Conservation (phyloP, 257 asterid species). For the Nicotiana undulata region DNA sequence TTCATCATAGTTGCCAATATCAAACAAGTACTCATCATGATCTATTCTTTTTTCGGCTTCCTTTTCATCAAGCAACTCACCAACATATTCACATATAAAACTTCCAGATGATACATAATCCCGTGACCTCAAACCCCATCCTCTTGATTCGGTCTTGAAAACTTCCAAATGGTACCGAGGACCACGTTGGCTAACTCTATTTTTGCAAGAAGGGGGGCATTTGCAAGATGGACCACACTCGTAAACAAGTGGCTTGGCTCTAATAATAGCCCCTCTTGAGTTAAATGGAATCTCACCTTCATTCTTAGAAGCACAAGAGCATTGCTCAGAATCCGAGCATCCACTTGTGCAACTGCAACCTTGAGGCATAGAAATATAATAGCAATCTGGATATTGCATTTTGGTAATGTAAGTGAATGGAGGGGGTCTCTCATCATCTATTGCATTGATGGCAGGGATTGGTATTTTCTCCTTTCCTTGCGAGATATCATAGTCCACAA, state of each 20-base stretch:
- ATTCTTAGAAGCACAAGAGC: slow-evolving; percentile 30
- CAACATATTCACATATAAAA: slow-evolving; percentile 49
- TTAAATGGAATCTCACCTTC: slow-evolving; percentile 49
- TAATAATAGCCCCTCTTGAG: slow-evolving; percentile 11
- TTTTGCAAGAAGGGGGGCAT: slow-evolving; percentile 44
- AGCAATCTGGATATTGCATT: slow-evolving; percentile 22
- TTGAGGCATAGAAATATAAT: not conserved
- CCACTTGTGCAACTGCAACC: slow-evolving; percentile 39
- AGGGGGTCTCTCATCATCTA: slow-evolving; percentile 25
- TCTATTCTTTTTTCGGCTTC: slow-evolving; percentile 14
- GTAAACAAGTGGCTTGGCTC: slow-evolving; percentile 15
- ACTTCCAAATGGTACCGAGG: slow-evolving; percentile 27
- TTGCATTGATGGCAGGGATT: slow-evolving; percentile 26
- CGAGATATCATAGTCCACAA: slow-evolving; percentile 30
- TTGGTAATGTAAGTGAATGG: slow-evolving; percentile 29
- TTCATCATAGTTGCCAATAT: not conserved
- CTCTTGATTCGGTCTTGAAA: slow-evolving; percentile 26
- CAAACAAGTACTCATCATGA: slow-evolving; percentile 14
- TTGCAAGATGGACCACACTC: slow-evolving; percentile 50
- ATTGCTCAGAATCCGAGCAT: slow-evolving; percentile 25
- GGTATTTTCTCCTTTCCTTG: slow-evolving; percentile 27
- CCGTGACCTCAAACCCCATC: slow-evolving; percentile 48
- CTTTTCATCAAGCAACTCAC: slow-evolving; percentile 19
- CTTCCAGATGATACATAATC: slow-evolving; percentile 27
- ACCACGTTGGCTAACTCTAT: slow-evolving; percentile 42